Base-by-base conservation (phyloP, 108 stramenopile species). In the Fistulifera solaris region DNA sequence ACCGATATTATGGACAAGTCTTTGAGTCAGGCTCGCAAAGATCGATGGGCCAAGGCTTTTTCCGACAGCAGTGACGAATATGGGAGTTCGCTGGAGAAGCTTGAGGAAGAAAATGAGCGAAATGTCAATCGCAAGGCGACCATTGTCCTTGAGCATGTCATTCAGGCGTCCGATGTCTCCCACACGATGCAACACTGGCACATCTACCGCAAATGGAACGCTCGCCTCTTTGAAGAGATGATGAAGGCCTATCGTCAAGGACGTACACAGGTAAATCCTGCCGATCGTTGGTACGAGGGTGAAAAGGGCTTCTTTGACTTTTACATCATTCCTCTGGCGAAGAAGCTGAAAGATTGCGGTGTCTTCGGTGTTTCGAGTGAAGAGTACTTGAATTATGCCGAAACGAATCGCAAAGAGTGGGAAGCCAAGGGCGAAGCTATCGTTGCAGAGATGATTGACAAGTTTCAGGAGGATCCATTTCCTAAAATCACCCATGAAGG, bases 1-100 rank as follows among this genome's bases (percentile, higher is more conserved):
- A 78, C 76, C 17, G 76, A 78, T 47, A 73, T 78, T 40, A 56
- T 69, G 25, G 65, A 73, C 48, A 54, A 54, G 24, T 61, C 70
- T n/a, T 21, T 69, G 44, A 48, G 38, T 6, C 27, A 46, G 13
- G 46, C 31, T 4, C 64, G 63, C 10, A 73, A 78, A 23, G 51
- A 48, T 10, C 59, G 72, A 7, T 78, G 76, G 76, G 56, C 70
- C 13, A 59, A 56, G 19, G 76, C 72, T 5, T 78, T 78, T 47
- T 13, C 49, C 2, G 31, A 35, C 6, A 35, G 6, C 8, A 35
- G 31, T 8, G 31, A 8, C 8, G 8, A 8, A 6, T 35, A 35
- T 8, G 8, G n/a, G n/a, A n/a, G n/a, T n/a, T n/a, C n/a, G 31
- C 31, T 3, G 31, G 8, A 35, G 31, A 3, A 35, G 6, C 31